phyloP scores from a whole-genome alignment of 257 asterid species.

The Plectranthus barbatus region DNA sequence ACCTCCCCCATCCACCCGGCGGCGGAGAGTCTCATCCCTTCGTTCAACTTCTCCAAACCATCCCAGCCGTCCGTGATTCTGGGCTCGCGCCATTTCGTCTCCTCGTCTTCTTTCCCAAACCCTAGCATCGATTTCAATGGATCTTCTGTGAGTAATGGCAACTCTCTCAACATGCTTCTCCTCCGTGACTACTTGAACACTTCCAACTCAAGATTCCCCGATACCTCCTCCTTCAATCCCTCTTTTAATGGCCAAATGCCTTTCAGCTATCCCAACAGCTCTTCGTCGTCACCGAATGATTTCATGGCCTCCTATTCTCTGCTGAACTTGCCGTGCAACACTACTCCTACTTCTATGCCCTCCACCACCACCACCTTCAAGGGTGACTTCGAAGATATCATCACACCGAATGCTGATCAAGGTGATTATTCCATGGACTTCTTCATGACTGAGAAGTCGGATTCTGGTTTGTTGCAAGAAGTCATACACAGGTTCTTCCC shows the following conservation, averaged over 20 bases:
- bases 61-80: slow-evolving; percentile 25
- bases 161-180: slow-evolving; percentile 32
- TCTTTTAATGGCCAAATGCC: neutral
- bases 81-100: slow-evolving; percentile 5
- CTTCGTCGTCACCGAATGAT: neutral
- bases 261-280: neutral
- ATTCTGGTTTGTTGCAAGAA: slow-evolving; percentile 33
- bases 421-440: slow-evolving; percentile 32
- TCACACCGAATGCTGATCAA: neutral
- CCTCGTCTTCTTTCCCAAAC: slow-evolving; percentile 15
- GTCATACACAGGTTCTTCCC: slow-evolving; percentile 32
- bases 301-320: neutral
- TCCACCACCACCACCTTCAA: neutral
- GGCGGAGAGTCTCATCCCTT: slow-evolving; percentile 28
- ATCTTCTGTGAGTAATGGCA: too few relatives aligned
- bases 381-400: neutral
- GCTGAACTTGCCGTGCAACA: neutral
- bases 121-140: slow-evolving; percentile 27
- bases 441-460: slow-evolving; percentile 33
- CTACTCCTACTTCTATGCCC: neutral
- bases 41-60: slow-evolving; percentile 23
- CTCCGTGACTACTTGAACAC: slow-evolving; percentile 36
- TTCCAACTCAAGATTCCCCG: neutral
- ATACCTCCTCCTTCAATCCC: neutral
- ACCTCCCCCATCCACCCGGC: too few relatives aligned